Evolutionary conservation across 441 rosid genomes (phyloP), one percentile per base, ranked within the genome.

Genomic region (Pelargonium australe): DNA sequence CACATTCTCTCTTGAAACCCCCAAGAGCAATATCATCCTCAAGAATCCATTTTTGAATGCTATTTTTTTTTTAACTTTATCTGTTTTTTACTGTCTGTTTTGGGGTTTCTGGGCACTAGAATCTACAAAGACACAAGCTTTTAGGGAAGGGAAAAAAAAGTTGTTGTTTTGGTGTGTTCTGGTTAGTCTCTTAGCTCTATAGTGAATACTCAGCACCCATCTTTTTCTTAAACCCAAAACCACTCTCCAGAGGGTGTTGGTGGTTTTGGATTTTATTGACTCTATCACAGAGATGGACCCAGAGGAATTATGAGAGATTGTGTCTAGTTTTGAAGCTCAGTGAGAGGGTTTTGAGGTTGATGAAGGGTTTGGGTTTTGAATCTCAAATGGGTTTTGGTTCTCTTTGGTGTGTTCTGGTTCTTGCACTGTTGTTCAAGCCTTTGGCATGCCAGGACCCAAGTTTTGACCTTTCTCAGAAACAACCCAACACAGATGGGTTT

Each of bases 401-500:
- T 70, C 68, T 80, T 28, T 28, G 31, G 75, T 87, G 66, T 65
- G 58, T 87, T 41, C 78, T 90, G 72, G 72, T 89, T 80, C 81
- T 90, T 72, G 66, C 86, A 62, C 71, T 91, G 77, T 78, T 85
- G 70, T 82, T 85, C 63, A 82, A 82, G 67, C 86, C 82, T 62
- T 55, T 81, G 44, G 58, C 68, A 65, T 85, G 80, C 77, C 91
- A 84, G 53, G 37, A 16, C 65, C 28, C 51, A n/a, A 68, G 58
- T 72, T 25, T 34, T 57, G 73, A 53, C 28, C 65, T 74, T 20
- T 19, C 69, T 25, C 57, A 57, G 9, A 14, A 37, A 80, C 85
- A 83, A 69, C 96, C 96, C 66, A 93, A 93, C 73, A 89, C 97
- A 65, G 98, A 93, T 86, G 96, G 80, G 66, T 93, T 75, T 77